Evolutionary conservation across 129 eudicot species (phyloP), one percentile per base, ranked within the genome.

Genomic region (Flaveria brownii): DNA sequence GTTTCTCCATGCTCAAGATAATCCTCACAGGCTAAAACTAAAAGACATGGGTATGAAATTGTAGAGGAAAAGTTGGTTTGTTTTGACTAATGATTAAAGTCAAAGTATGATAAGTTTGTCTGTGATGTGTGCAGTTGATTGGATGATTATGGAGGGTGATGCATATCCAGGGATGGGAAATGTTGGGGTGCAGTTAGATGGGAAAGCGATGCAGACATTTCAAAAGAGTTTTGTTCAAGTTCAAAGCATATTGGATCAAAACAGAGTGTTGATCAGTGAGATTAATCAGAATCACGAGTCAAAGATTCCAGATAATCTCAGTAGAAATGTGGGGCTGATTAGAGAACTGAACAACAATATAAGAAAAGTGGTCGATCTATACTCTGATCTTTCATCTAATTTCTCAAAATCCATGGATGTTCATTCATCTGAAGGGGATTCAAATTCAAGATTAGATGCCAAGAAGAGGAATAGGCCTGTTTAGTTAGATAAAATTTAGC

Each of bases 201-300:
- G 86, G 20, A 87, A 87, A 60, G 77, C 78, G 9, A 7, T 85
- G 81, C 97, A 92, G 41, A 80, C 88, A 70, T 92, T 92, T 77
- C 86, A 92, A 54, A 92, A 89, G 89, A 87, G 92, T 59, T 92
- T 92, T 81, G 96, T 84, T 71, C 91, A 92, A 78, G 97, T 92
- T 9, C 89, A 92, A 71, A 82, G 82, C 65, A 85, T 92, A 71
- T 70, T 92, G 75, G 96, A 89, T 71, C 88, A 89, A 59, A 92
- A 92, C 68, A 80, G 91, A 77, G 51, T 87, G 82, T 60, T 92
- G 10, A 91, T 91, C 60, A 87, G 65, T 73, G 90, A 91, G 91
- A 91, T 91, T n/a, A 91, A 91, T 67, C 90, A 87, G 82, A 91
- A 88, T 11, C 97, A 87, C 18, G 95, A 89, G 81, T 91, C 97